Evolutionary conservation across 2,329 filamentous ascomycete genomes (phyloP), one percentile per base, ranked within the genome.

Genomic region (Calonectria leucothoes): DNA sequence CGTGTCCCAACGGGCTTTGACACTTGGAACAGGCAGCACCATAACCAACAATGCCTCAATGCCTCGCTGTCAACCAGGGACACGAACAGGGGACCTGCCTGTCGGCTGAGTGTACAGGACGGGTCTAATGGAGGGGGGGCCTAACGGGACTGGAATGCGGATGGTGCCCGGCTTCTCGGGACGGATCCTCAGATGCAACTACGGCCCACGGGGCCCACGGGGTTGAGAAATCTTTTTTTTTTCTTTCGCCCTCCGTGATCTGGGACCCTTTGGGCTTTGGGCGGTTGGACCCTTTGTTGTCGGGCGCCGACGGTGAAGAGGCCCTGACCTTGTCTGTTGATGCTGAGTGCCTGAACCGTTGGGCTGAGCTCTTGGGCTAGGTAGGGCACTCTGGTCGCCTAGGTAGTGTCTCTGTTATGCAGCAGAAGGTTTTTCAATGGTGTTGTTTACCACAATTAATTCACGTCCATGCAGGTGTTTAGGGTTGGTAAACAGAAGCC

Each of bases 311-410:
- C 42, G 52, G 70, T 70, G 59, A 49, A 69, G 45, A 31, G 42
- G 66, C 76, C 76, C 66, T 71, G 77, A 69, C 77, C 77, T 69
- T 79, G 77, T 72, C 72, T 67, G 51, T 63, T 74, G 69, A 79
- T 66, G 57, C 35, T 33, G 70, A 70, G 52, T 20, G 72, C 78
- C 78, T 79, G 78, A 80, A 77, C 76, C 71, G 68, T 77, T 76
- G 72, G 64, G 72, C 76, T 79, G 78, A 71, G 75, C 75, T 77
- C 72, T 71, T 25, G 27, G 35, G 70, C 61, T 61, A 61, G 37
- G 55, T n/a, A n/a, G n/a, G n/a, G n/a, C n/a, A 35, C 55, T 61
- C 55, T 61, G 55, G 55, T 61, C 33, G 23, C 55, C 55, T 39
- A 4, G 55, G 55, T 61, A 61, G 51, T 33, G 51, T 42, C 39